phyloP scores from a whole-genome alignment of 768 basidiomycete species.

The Kockovaella imperatae region DNA sequence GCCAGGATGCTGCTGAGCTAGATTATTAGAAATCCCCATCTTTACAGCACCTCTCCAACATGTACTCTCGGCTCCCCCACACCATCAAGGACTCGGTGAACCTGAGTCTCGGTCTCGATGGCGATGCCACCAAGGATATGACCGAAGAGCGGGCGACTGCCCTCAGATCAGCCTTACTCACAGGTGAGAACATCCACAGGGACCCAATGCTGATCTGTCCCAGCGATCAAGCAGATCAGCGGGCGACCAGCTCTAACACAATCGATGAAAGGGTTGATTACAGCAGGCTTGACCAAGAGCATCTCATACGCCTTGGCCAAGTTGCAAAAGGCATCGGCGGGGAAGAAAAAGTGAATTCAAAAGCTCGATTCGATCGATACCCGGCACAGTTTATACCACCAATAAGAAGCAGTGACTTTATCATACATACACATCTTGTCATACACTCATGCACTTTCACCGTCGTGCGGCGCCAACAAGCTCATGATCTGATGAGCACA shows the following conservation, averaged over 20 bases:
- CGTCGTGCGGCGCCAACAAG: neutral
- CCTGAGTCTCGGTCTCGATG: too few species aligned
- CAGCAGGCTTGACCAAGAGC: constrained; percentile 73
- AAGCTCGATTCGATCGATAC: neutral
- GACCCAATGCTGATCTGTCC: neutral
- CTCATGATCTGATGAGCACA: constrained; percentile 46
- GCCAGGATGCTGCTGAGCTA: too few species aligned
- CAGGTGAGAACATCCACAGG: too few species aligned
- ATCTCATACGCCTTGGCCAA: constrained; percentile 66
- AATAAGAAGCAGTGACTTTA: neutral
- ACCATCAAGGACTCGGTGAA: too few species aligned
- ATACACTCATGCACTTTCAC: neutral
- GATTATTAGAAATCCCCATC: too few species aligned
- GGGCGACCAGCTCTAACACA: constrained; percentile 76
- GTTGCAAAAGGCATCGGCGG: constrained; percentile 82
- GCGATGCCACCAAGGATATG: too few species aligned
- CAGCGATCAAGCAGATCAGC: constrained; percentile 73
- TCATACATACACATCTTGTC: neutral
- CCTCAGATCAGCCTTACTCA: too few species aligned
- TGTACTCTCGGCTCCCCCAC: too few species aligned
- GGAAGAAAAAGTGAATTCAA: constrained; percentile 44
- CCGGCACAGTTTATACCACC: neutral
- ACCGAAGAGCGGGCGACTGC: too few species aligned
- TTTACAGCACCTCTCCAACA: too few species aligned
- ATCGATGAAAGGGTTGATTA: constrained; percentile 74